These are phyloP conservation scores for Diaporthe vaccinii DNA, from an alignment of 2,329 filamentous ascomycete genomes.

Conservation along the genomic window DNA sequence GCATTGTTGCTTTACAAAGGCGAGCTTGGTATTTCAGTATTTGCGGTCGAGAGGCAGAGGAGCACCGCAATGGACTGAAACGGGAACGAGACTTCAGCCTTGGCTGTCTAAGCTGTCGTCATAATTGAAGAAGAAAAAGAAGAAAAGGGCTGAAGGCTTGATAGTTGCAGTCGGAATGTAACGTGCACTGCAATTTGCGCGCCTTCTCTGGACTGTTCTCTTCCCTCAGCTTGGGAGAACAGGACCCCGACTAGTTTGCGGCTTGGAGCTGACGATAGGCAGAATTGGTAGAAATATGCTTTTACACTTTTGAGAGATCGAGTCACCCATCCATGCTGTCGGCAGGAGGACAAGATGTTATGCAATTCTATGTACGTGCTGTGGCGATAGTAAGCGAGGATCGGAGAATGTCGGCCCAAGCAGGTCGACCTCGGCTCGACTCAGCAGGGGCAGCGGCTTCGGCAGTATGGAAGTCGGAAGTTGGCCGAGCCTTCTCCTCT, in stretches of 20 bases:
- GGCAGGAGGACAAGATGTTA: neutral
- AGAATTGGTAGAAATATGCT: conserved; percentile 35
- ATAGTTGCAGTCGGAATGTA: conserved; percentile 5
- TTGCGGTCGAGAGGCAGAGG: neutral
- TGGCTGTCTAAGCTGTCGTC: conserved; percentile 5
- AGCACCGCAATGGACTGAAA: neutral
- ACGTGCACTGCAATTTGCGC: neutral
- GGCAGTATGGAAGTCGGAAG: conserved; percentile 40
- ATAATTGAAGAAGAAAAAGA: neutral
- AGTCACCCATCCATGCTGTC: neutral
- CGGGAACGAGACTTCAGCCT: neutral
- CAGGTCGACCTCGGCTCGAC: conserved; percentile 37
- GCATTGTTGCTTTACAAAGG: neutral
- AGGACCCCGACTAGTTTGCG: neutral
- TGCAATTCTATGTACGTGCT: neutral
- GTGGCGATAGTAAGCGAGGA: conserved; percentile 5
- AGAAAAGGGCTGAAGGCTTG: neutral
- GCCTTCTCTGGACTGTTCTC: neutral
- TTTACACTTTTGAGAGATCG: neutral
- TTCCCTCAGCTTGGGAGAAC: neutral
- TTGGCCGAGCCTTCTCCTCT: conserved; percentile 13
- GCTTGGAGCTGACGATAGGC: conserved; percentile 14
- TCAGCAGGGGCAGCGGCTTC: conserved; percentile 20
- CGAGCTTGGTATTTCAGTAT: neutral
- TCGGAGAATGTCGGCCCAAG: conserved; percentile 35